Conservation (phyloP, 495 filamentous ascomycete species). For the Talaromyces thailandensis region DNA sequence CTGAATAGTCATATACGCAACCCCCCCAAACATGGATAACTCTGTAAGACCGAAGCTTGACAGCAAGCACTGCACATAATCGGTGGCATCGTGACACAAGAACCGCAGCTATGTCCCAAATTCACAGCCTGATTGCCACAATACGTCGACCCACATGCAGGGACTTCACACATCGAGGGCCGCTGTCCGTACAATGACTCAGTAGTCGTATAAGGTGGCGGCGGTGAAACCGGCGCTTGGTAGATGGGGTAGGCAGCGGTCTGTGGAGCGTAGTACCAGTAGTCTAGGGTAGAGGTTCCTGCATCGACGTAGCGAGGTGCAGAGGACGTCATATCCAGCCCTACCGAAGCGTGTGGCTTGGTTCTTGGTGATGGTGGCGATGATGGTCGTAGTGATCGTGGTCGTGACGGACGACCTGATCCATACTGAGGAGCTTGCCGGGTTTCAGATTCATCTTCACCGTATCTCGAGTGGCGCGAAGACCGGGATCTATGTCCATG, state of each 20-base stretch:
- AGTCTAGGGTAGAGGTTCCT: not conserved
- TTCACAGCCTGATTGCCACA: not conserved
- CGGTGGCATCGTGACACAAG: not conserved
- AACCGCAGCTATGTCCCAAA: not conserved
- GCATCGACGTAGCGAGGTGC: not conserved
- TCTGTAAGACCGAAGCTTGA: not conserved
- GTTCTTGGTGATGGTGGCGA: not conserved
- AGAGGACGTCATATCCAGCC: not conserved
- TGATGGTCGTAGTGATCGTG: not conserved
- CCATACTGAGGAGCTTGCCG: not conserved
- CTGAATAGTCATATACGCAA: not conserved
- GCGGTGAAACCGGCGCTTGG: not conserved
- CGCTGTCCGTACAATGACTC: not conserved
- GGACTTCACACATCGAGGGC: not conserved
- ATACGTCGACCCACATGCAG: not conserved
- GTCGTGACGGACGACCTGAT: not conserved
- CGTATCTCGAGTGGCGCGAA: not conserved
- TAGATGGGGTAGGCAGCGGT: not conserved
- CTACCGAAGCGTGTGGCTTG: not conserved
- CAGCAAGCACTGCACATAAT: not conserved
- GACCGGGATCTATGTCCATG: not conserved
- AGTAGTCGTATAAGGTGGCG: not conserved
- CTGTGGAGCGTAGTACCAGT: not conserved
- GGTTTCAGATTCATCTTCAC: not conserved
- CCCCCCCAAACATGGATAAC: not conserved